phyloP scores from a whole-genome alignment of 495 filamentous ascomycete genomes.

The Hypoxylon fragiforme region DNA sequence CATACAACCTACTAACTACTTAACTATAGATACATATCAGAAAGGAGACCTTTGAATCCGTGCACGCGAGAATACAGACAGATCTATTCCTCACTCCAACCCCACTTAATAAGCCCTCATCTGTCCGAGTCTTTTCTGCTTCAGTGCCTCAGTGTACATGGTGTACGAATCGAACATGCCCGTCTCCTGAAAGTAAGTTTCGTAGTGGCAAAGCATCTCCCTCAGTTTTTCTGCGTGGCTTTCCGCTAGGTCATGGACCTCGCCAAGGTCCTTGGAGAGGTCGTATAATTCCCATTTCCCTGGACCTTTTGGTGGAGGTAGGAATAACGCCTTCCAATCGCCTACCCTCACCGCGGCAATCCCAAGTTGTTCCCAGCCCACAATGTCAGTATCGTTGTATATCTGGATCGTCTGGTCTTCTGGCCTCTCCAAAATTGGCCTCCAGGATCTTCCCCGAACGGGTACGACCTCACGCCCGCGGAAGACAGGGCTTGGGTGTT shows the following conservation, averaged over 20 bases:
- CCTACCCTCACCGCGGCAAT: conserved; percentile 42
- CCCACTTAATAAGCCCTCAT: no score
- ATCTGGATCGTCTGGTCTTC: conserved; percentile 41
- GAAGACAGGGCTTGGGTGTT: conserved; percentile 58
- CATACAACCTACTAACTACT: no score
- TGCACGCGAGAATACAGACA: no score
- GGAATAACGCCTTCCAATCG: conserved; percentile 42
- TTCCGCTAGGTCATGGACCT: conserved; percentile 41
- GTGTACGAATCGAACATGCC: conserved; percentile 47
- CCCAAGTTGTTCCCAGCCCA: conserved; percentile 43
- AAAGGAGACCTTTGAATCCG: no score
- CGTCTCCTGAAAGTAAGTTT: conserved; percentile 57
- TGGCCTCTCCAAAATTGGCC: conserved; percentile 34
- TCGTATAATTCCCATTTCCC: conserved; percentile 42
- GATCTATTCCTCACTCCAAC: no score
- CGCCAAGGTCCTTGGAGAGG: conserved; percentile 41
- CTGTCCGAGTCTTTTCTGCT: conserved; percentile 15
- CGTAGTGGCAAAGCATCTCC: conserved; percentile 41
- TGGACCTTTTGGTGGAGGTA: conserved; percentile 34
- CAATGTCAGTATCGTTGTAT: conserved; percentile 23
- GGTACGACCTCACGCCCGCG: conserved; percentile 56
- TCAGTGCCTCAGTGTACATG: conserved; percentile 27
- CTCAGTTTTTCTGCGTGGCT: conserved; percentile 28
- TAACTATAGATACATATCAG: no score
- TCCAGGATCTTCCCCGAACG: conserved; percentile 55